Conservation (phyloP, 108 stramenopile species). For the Parietichytrium sp. region DNA sequence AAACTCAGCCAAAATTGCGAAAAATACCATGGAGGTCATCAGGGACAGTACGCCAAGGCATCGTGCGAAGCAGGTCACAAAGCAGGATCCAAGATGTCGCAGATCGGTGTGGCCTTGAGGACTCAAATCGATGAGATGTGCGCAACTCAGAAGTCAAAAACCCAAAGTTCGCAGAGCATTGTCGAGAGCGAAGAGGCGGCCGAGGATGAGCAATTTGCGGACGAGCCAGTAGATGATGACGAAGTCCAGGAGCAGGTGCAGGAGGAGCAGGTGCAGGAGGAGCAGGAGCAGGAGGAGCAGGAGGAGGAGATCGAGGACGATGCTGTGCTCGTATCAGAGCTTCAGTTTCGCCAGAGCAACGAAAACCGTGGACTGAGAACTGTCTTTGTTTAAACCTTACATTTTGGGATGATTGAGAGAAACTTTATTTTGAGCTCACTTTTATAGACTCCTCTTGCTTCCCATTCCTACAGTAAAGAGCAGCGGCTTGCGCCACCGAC, state of each 20-base stretch:
- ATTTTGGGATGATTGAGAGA: too few relatives aligned
- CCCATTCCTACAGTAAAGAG: too few relatives aligned
- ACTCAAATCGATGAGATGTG: slow-evolving; percentile 25
- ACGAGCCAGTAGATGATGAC: not conserved
- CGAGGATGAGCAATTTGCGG: not conserved
- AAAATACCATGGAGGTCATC: not conserved
- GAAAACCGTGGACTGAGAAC: too few relatives aligned
- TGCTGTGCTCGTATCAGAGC: not conserved
- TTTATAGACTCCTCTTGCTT: too few relatives aligned
- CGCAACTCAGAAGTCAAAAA: not conserved
- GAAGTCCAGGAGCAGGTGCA: not conserved
- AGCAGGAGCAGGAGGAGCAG: not conserved
- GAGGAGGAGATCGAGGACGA: not conserved
- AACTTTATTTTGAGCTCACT: too few relatives aligned
- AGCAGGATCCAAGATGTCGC: not conserved
- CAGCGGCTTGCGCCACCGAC: too few relatives aligned
- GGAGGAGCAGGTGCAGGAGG: not conserved
- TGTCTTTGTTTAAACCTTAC: too few relatives aligned
- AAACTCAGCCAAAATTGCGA: not conserved
- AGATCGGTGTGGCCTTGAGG: slow-evolving; percentile 16
- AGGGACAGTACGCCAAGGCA: not conserved
- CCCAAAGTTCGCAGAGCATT: too few relatives aligned
- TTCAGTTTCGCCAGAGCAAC: not conserved
- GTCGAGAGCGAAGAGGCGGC: not conserved
- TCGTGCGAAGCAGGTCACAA: slow-evolving; percentile 20